Percentiles rank a stretch among this genome's conserved stretches.
Conservation (phyloP, 257 asterid species). For the Rauvolfia tetraphylla region DNA sequence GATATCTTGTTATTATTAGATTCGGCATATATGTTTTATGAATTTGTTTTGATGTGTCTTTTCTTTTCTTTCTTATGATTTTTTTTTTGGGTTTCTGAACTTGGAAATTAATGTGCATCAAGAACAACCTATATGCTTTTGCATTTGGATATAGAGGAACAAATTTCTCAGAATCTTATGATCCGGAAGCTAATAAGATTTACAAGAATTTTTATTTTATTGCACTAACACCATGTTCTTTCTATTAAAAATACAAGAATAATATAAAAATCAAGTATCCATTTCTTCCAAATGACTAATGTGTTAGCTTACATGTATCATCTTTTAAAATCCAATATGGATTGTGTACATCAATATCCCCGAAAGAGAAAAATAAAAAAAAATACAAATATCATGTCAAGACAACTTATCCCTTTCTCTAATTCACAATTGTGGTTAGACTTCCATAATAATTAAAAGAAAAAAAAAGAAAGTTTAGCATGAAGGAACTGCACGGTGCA, state of each 20-base stretch:
- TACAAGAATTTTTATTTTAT: not conserved
- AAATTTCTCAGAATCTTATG: no score
- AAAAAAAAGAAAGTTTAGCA: slow-evolving; percentile 10
- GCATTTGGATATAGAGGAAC: no score
- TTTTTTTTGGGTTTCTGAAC: no score
- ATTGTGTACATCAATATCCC: not conserved
- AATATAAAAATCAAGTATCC: not conserved
- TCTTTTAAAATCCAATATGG: not conserved
- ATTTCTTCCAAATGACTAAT: slow-evolving; percentile 7
- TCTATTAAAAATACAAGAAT: not conserved
- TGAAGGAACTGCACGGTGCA: slow-evolving; percentile 24
- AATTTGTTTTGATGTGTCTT: no score
- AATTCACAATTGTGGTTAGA: slow-evolving; percentile 20
- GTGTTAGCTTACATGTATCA: slow-evolving; percentile 15
- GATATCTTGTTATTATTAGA: no score
- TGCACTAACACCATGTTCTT: not conserved
- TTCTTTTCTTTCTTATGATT: no score
- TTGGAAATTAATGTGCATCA: no score
- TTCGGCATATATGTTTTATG: no score
- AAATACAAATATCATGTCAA: slow-evolving; percentile 20
- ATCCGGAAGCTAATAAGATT: not conserved
- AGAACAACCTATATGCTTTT: no score
- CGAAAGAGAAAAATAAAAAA: slow-evolving; percentile 7
- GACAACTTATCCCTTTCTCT: slow-evolving; percentile 16
- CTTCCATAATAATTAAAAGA: not conserved